Conservation (phyloP, 2,329 filamentous ascomycete species). For the Diplodia intermedia region DNA sequence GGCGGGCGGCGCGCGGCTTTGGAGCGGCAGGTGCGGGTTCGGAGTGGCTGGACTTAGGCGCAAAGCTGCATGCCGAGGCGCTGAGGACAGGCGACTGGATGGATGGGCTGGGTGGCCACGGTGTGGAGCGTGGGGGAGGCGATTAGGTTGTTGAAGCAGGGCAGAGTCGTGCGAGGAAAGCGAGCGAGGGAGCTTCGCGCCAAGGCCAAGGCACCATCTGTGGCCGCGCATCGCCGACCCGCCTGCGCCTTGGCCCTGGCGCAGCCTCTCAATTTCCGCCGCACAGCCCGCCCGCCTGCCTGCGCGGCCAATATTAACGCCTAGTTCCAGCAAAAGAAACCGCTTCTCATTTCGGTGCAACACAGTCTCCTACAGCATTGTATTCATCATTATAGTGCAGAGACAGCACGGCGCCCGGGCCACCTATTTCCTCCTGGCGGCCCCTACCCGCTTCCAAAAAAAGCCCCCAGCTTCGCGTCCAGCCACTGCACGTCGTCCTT, state of each 20-base stretch:
- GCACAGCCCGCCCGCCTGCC: constrained; percentile 17
- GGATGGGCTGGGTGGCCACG: background rate
- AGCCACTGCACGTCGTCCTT: constrained; percentile 76
- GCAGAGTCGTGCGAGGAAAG: constrained; percentile 22
- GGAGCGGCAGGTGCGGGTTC: constrained; percentile 1
- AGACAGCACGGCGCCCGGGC: background rate
- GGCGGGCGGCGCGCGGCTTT: constrained; percentile 1
- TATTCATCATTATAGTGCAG: background rate
- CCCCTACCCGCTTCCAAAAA: constrained; percentile 22
- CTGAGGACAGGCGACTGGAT: constrained; percentile 2
- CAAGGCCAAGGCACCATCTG: constrained; percentile 21
- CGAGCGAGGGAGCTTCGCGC: constrained; percentile 27
- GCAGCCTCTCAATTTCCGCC: constrained; percentile 18
- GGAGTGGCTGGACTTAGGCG: background rate
- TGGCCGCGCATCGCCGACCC: constrained; percentile 8
- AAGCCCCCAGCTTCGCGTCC: constrained; percentile 61
- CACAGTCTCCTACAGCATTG: constrained; percentile 6
- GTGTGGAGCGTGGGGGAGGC: background rate
- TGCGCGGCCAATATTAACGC: constrained; percentile 22
- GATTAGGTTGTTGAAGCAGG: constrained; percentile 11
- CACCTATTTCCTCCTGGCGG: background rate
- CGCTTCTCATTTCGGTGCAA: constrained; percentile 19
- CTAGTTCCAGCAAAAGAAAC: background rate
- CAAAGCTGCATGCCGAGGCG: constrained; percentile 19
- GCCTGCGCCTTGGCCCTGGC: constrained; percentile 1